These are phyloP conservation scores for Taphrina pruni DNA, from an alignment of 1,139 yeast genomes.

Conservation along the genomic window DNA sequence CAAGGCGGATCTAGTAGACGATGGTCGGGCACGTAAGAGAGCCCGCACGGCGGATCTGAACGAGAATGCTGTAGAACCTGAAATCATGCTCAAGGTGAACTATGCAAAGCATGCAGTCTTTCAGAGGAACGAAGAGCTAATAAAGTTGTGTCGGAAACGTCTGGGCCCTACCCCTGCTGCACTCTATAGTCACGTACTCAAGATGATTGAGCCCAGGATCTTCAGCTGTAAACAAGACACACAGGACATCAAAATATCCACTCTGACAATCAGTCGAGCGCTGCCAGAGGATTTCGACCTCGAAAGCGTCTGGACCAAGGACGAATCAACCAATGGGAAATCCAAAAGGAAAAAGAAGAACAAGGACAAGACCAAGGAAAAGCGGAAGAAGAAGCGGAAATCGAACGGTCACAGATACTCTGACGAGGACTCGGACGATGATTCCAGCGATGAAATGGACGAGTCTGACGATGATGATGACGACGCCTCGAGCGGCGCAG, in stretches of 20 bases:
- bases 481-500: slow-evolving; percentile 5
- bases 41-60: slow-evolving; percentile 9
- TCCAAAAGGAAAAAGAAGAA: slow-evolving; percentile 46
- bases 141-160: slow-evolving; percentile 67
- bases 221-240: slow-evolving; percentile 48
- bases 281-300: slow-evolving; percentile 50
- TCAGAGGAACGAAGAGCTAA: slow-evolving; percentile 68
- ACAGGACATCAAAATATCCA: slow-evolving; percentile 50
- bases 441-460: slow-evolving; percentile 47
- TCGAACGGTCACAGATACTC: slow-evolving; percentile 46
- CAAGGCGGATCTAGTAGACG: slow-evolving; percentile 4
- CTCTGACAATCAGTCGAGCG: slow-evolving; percentile 50
- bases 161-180: slow-evolving; percentile 72
- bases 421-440: slow-evolving; percentile 48
- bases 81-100: slow-evolving; percentile 65
- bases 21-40: slow-evolving; percentile 18
- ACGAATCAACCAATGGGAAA: slow-evolving; percentile 37
- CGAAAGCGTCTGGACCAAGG: slow-evolving; percentile 22
- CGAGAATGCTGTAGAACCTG: slow-evolving; percentile 47
- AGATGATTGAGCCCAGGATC: slow-evolving; percentile 59
- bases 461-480: slow-evolving; percentile 47
- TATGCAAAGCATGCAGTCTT: slow-evolving; percentile 70
- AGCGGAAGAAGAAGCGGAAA: slow-evolving; percentile 46
- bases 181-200: slow-evolving; percentile 67
- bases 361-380: slow-evolving; percentile 44